Evolutionary conservation across 2,329 filamentous ascomycete genomes (phyloP).

Genomic region (Pseudopithomyces maydicus): DNA sequence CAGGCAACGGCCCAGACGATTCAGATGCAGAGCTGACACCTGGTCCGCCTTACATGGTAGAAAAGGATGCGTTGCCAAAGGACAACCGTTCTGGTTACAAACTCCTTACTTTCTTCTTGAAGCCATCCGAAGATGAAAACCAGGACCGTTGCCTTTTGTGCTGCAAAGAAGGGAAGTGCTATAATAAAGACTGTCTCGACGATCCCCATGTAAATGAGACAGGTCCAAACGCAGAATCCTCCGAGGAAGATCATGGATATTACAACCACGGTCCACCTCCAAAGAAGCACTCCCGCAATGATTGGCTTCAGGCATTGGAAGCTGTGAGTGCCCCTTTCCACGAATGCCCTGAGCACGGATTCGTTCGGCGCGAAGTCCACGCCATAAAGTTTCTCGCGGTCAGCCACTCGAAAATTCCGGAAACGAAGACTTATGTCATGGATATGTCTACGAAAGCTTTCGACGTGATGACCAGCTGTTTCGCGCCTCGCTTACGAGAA

Average conservation of each 20-base stretch:
- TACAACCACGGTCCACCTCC: no score
- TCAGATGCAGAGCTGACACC: background rate
- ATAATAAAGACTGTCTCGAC: background rate
- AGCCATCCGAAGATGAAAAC: background rate
- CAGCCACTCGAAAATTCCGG: background rate
- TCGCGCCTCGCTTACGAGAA: background rate
- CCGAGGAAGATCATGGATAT: background rate
- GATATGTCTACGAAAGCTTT: background rate
- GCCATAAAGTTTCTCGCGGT: background rate
- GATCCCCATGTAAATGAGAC: background rate
- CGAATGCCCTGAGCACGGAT: no score
- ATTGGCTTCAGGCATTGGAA: no score
- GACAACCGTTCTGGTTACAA: background rate
- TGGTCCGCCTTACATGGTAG: background rate
- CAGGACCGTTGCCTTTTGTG: background rate
- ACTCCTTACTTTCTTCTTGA: background rate
- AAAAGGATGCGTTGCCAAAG: background rate
- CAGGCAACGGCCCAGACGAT: background rate
- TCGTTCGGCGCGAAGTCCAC: background rate
- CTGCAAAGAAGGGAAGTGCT: conserved; percentile 2
- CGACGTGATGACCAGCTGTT: conserved; percentile 1
- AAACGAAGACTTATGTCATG: background rate
- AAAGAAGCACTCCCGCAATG: no score
- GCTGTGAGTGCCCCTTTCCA: no score
- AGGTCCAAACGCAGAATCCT: background rate